Base-by-base conservation (phyloP, 164 flowering plant genomes). In the Malania oleifera region DNA sequence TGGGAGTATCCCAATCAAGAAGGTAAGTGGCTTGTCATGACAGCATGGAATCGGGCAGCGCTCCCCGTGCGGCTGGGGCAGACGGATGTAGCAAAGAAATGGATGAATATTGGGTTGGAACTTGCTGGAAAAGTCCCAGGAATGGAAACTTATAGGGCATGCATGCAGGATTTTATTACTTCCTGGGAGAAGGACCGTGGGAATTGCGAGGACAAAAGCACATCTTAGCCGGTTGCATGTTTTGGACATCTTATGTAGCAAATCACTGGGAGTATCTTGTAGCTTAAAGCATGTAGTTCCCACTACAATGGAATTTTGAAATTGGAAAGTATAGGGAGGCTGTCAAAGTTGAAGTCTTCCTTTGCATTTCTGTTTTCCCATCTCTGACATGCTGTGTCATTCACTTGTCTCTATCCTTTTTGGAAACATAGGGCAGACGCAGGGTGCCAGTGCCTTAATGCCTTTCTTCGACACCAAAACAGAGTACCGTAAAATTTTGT, bases 41-140 rank as follows among this genome's bases (percentile, higher is more conserved):
- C 96, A 1, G 90, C 98, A 13, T 89, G 98, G 98, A 89, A 87
- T 66, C 80, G 96, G 10, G 92, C 91, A 20, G 81, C 86, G 13
- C 19, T 85, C 41, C 93, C 89, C 0, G 80, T 82, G 44, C 70
- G 86, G 60, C 60, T 87, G 4, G 93, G 85, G 23, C 80, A 69
- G 69, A 35, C 72, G 65, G 89, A 73, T 3, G 45, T 29, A 8
- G 91, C 90, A 26, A 79, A 58, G 70, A 86, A 76, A 59, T 90
- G 99, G 97, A 90, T 93, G 95, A 61, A 51, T 25, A 70, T 81
- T 12, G 97, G 95, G 5, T 56, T 86, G 71, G 86, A 90, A 54
- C 44, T 93, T 43, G 92, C 89, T 0, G 61, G 39, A 71, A 76
- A 77, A 56, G 82, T 89, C 48, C 52, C 69, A 0, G 84, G 86